These are phyloP conservation scores for Capsicum chinense DNA, from an alignment of 257 asterid species.

Conservation along the genomic window DNA sequence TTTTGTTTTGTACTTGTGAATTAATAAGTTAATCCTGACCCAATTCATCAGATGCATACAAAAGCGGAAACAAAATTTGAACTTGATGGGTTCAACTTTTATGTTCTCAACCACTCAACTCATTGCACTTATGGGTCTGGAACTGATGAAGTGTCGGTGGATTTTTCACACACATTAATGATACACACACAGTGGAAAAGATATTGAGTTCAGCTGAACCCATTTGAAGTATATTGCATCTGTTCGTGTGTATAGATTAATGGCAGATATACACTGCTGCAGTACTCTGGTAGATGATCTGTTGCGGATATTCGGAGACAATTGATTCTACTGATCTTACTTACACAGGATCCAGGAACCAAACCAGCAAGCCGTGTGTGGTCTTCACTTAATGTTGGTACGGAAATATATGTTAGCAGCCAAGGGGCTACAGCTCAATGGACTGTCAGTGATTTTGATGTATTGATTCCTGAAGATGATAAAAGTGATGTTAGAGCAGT, in stretches of 20 bases:
- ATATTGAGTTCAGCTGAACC: neutral
- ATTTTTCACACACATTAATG: too few species aligned
- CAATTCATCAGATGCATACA: too few species aligned
- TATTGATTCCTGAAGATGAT: constrained; percentile 49
- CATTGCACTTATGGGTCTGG: too few species aligned
- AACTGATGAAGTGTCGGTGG: too few species aligned
- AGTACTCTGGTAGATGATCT: neutral
- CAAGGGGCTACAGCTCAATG: constrained; percentile 74
- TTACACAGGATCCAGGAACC: constrained; percentile 81
- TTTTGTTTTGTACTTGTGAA: too few species aligned
- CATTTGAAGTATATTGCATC: neutral
- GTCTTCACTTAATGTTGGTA: constrained; percentile 79
- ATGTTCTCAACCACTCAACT: too few species aligned
- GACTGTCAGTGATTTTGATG: constrained; percentile 77
- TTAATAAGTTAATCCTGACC: too few species aligned
- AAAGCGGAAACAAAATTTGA: too few species aligned
- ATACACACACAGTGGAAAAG: neutral
- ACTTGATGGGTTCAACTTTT: too few species aligned
- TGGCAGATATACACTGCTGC: neutral
- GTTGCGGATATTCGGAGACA: neutral
- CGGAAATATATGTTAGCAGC: constrained; percentile 76
- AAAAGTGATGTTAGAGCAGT: constrained; percentile 29
- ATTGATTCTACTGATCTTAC: neutral
- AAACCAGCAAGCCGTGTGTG: constrained; percentile 72
- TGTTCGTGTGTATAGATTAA: neutral